phyloP scores from a whole-genome alignment of 192 early-diverging fungal genomes.

The Chytriomyces hyalinus region DNA sequence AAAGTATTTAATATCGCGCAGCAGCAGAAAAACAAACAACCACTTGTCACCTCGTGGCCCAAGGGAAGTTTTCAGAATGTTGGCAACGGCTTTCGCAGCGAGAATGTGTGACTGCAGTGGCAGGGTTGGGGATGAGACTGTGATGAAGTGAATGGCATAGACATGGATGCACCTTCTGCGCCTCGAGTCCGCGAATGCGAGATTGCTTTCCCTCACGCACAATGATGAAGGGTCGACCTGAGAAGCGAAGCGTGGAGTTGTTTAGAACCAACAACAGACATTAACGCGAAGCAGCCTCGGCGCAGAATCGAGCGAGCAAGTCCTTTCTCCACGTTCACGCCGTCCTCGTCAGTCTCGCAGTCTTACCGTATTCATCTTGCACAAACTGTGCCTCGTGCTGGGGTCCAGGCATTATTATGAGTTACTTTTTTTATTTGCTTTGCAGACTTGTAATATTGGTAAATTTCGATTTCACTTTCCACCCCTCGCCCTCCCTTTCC shows the following conservation, averaged over 20 bases:
- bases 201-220: conserved; percentile 94
- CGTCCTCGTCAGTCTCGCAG: neutral
- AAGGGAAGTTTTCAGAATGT: conserved; percentile 97
- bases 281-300: neutral
- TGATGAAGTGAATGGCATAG: neutral
- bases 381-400: conserved; percentile 73
- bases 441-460: neutral
- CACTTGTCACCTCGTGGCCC: conserved; percentile 84
- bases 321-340: neutral
- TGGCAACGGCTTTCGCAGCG: conserved; percentile 95
- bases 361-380: conserved; percentile 85
- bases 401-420: conserved; percentile 13
- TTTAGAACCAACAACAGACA: neutral
- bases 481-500: neutral
- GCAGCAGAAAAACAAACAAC: neutral
- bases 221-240: conserved; percentile 94
- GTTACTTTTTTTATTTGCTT: conserved; percentile 10
- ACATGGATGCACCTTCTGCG: conserved; percentile 78
- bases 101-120: conserved; percentile 88
- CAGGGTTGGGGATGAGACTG: conserved; percentile 1
- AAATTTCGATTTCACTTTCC: conserved; percentile 5
- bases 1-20: neutral
- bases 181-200: conserved; percentile 89
- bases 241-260: neutral
- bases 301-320: neutral